Evolutionary conservation across 2,329 filamentous ascomycete species (phyloP).

Genomic region (Amauroascus verrucosus): DNA sequence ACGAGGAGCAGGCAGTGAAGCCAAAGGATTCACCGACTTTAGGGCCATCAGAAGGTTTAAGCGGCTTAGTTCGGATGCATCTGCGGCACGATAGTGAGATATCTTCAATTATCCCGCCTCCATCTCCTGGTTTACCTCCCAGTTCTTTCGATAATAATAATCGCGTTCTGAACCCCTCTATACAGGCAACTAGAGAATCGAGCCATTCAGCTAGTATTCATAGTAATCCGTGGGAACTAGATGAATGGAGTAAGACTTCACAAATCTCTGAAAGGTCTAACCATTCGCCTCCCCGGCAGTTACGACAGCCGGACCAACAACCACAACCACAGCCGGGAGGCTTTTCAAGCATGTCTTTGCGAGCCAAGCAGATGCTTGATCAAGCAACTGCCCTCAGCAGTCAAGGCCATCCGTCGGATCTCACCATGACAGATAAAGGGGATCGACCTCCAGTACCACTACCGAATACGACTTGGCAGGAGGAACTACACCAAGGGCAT

Average conservation of each 20-base stretch:
- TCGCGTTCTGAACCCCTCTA: slow-evolving; percentile 21
- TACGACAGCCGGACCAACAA: slow-evolving; percentile 11
- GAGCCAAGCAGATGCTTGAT: slow-evolving; percentile 31
- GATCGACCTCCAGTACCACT: slow-evolving; percentile 1
- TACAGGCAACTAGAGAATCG: slow-evolving; percentile 27
- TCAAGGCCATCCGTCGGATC: slow-evolving; percentile 17
- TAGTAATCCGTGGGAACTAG: slow-evolving; percentile 47
- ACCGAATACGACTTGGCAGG: slow-evolving; percentile 36
- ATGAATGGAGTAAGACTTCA: slow-evolving; percentile 36
- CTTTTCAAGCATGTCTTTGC: slow-evolving; percentile 25
- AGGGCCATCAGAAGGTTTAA: slow-evolving; percentile 57
- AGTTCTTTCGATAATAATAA: slow-evolving; percentile 25
- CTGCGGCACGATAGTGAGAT: slow-evolving; percentile 68
- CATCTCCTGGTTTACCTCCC: slow-evolving; percentile 30
- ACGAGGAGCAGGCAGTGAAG: slow-evolving; percentile 6
- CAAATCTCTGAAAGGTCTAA: slow-evolving; percentile 15
- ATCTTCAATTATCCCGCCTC: slow-evolving; percentile 63
- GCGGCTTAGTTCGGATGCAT: slow-evolving; percentile 74
- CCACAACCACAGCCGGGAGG: slow-evolving; percentile 9
- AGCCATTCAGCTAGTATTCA: slow-evolving; percentile 42
- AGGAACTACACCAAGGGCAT: slow-evolving; percentile 37
- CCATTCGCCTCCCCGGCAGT: slow-evolving; percentile 5
- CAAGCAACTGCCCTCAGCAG: slow-evolving; percentile 28
- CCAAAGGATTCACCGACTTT: slow-evolving; percentile 66
- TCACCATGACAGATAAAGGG: slow-evolving; percentile 15